Base-by-base conservation (phyloP, 352 stramenopile species). In the Pythium plurisporium region DNA sequence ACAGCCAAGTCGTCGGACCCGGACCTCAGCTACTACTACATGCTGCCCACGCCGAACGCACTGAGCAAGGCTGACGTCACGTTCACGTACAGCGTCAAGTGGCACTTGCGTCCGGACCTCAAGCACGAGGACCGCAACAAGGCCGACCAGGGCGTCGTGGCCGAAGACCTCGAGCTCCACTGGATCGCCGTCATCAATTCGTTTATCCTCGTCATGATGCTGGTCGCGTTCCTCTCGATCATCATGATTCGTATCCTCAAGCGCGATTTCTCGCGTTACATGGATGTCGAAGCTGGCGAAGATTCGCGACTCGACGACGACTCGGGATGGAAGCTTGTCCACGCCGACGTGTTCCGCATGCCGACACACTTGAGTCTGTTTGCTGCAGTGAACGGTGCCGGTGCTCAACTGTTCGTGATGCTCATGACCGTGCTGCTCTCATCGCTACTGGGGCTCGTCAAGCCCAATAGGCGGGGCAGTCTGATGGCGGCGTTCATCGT, bases 101-200 rank as follows among this genome's bases (percentile, higher is more conserved):
- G 95, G 95, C 82, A 92, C 58, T 79, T 94, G 34, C 82, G 95
- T 46, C 70, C 79, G 14, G 74, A 94, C 31, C 72, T 96, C 36
- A 65, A 73, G 22, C 98, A 91, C 62, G 94, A 96, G 46, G 76
- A 97, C 53, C 82, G 95, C 42, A 96, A 97, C 65, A 56, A 88
- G 65, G 38, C 86, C 89, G 78, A 91, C 83, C 72, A 77, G 31
- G 57, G 66, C 30, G 38, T 23, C 38, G 73, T 42, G 46, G 70
- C 29, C 31, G 75, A 89, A 54, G 77, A 89, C 55, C 64, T 91
- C 25, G 79, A 96, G 73, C 97, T 99, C 59, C 96, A 99, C 74
- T 99, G 96, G 96, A 87, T 99, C 41, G 98, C 89, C 17, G 98
- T 99, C 67, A 98, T 99, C 74, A 99, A 99, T 69, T 98, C 93